Evolutionary conservation across 495 filamentous ascomycete species (phyloP).

Genomic region (Extremus antarcticus): DNA sequence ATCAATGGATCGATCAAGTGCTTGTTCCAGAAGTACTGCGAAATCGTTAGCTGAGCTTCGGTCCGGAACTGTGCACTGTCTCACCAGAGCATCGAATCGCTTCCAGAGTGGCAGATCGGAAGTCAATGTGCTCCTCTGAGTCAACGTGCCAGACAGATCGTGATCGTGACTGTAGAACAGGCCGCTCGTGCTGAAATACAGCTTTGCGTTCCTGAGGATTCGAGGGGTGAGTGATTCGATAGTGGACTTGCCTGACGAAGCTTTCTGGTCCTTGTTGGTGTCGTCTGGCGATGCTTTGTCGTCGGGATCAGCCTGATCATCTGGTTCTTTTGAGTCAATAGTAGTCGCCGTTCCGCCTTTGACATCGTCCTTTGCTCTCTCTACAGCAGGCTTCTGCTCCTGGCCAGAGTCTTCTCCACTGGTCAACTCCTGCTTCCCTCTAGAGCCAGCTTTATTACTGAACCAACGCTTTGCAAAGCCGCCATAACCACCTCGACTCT

Average conservation of each 20-base stretch:
- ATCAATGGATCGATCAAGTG: slow-evolving; percentile 66
- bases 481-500: slow-evolving; percentile 55
- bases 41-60: slow-evolving; percentile 15
- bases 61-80: slow-evolving; percentile 16
- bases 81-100: slow-evolving; percentile 60
- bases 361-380: too few relatives aligned
- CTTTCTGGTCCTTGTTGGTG: slow-evolving; percentile 8
- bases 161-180: slow-evolving; percentile 92
- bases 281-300: slow-evolving; percentile 11
- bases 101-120: slow-evolving; percentile 52
- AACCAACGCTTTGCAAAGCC: slow-evolving; percentile 86
- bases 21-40: slow-evolving; percentile 66
- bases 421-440: not conserved
- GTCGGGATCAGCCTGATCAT: not conserved
- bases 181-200: slow-evolving; percentile 65
- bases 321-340: not conserved
- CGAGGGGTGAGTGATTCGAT: slow-evolving; percentile 61
- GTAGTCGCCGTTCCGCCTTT: too few relatives aligned
- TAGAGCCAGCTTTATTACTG: slow-evolving; percentile 42
- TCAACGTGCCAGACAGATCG: slow-evolving; percentile 65
- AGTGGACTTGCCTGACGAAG: slow-evolving; percentile 22
- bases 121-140: slow-evolving; percentile 32
- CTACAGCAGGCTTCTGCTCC: too few relatives aligned
- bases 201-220: slow-evolving; percentile 65
- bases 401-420: too few relatives aligned